A percentile compares a stretch with the other conserved stretches of the same genome.
These are phyloP conservation scores for Didymella sp. DNA, from an alignment of 2,329 filamentous ascomycete species.

Conservation along the genomic window DNA sequence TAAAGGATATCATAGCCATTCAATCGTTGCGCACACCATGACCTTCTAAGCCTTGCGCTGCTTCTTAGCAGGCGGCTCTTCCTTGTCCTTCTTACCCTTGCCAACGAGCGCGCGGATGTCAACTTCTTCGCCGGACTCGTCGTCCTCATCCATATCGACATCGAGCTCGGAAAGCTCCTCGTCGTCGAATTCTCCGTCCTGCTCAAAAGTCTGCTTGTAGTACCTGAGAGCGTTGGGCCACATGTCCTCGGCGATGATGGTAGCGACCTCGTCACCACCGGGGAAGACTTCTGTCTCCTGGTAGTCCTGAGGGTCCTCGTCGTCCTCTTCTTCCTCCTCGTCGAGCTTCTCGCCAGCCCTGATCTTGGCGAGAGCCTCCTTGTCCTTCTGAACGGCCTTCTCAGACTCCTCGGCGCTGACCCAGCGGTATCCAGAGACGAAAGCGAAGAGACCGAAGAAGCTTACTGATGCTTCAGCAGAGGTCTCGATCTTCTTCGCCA, in stretches of 20 bases:
- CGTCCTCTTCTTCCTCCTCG: conserved; percentile 56
- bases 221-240: conserved; percentile 89
- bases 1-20: not conserved
- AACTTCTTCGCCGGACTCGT: conserved; percentile 66
- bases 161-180: conserved; percentile 71
- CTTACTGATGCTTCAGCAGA: conserved; percentile 71
- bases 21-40: not conserved
- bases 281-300: conserved; percentile 84
- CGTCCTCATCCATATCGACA: conserved; percentile 59
- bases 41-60: conserved; percentile 48
- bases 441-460: conserved; percentile 93
- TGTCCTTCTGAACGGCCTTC: conserved; percentile 66
- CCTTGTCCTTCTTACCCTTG: conserved; percentile 54
- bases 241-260: conserved; percentile 82
- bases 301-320: conserved; percentile 69
- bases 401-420: conserved; percentile 76
- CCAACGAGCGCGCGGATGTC: conserved; percentile 57
- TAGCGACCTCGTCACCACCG: conserved; percentile 82
- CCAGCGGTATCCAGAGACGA: conserved; percentile 66
- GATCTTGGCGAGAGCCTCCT: conserved; percentile 61
- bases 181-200: conserved; percentile 65
- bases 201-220: conserved; percentile 74
- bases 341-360: conserved; percentile 50
- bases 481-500: conserved; percentile 62
- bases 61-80: conserved; percentile 48